A percentile compares a stretch with the other conserved stretches of the same genome.
Evolutionary conservation across 179 eudicot genomes (phyloP).

Genomic region (Sideroxylon spinosum): DNA sequence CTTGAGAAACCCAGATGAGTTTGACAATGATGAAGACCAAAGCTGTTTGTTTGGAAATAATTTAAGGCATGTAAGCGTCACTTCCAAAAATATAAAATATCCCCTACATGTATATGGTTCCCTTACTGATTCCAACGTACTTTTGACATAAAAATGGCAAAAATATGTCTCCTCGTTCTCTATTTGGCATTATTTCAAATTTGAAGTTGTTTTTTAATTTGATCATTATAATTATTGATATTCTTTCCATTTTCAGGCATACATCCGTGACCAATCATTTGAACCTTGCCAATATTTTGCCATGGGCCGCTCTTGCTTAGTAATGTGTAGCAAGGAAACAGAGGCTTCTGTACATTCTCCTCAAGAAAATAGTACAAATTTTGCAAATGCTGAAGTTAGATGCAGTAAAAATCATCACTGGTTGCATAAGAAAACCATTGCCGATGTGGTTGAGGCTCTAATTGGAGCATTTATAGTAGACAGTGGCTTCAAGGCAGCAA

Average conservation of each 20-base stretch:
- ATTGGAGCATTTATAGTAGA: constrained; percentile 86
- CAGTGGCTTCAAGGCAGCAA: constrained; percentile 85
- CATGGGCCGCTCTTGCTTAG: constrained; percentile 72
- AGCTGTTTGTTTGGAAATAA: background rate
- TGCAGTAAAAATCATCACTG: constrained; percentile 80
- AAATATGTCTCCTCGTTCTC: background rate
- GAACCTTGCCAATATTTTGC: constrained; percentile 58
- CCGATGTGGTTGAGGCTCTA: constrained; percentile 91
- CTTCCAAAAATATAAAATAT: background rate
- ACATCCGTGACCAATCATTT: constrained; percentile 85
- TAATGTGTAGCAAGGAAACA: constrained; percentile 47
- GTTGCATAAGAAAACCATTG: constrained; percentile 82
- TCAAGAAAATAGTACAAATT: constrained; percentile 22
- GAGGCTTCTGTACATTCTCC: constrained; percentile 47
- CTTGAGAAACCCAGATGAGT: background rate
- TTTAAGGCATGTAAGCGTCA: background rate
- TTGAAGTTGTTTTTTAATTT: background rate
- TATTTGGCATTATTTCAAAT: background rate
- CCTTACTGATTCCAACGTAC: background rate
- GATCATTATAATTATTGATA: background rate
- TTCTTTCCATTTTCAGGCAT: constrained; percentile 43
- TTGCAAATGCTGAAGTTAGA: constrained; percentile 36
- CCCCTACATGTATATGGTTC: background rate
- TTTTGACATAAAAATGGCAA: background rate
- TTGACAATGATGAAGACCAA: background rate